These are phyloP conservation scores for Arthrobotrys iridis DNA, from an alignment of 2,329 filamentous ascomycete genomes.

Conservation along the genomic window DNA sequence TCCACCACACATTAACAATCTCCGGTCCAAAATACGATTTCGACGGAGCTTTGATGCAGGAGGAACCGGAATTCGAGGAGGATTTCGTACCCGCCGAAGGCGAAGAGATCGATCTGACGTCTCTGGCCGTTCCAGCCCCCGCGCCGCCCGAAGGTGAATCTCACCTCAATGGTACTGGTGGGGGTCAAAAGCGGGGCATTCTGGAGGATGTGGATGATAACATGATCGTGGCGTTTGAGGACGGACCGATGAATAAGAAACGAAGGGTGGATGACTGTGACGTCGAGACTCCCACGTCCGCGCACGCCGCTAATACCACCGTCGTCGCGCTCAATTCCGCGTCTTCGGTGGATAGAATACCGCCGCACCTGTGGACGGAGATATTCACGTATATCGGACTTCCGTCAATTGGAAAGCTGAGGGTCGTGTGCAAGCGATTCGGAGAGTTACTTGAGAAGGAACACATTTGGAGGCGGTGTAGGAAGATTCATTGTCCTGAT, in stretches of 20 bases:
- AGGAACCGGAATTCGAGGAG: constrained; percentile 52
- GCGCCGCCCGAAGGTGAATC: constrained; percentile 22
- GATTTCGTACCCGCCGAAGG: constrained; percentile 51
- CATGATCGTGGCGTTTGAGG: constrained; percentile 7
- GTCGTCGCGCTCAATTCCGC: not conserved
- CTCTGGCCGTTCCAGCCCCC: constrained; percentile 36
- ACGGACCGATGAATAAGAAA: constrained; percentile 24
- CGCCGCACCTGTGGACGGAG: constrained; percentile 36
- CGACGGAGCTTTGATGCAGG: constrained; percentile 43
- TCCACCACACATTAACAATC: not conserved
- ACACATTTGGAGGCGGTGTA: constrained; percentile 56
- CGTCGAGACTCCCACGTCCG: not conserved
- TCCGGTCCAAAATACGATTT: constrained; percentile 22
- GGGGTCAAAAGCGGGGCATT: constrained; percentile 15
- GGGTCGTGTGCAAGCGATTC: constrained; percentile 53
- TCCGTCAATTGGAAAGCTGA: constrained; percentile 36
- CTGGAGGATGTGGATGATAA: constrained; percentile 29
- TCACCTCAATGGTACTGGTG: not conserved
- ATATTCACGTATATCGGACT: constrained; percentile 50
- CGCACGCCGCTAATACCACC: not conserved
- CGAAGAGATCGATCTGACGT: constrained; percentile 49
- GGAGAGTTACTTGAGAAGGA: constrained; percentile 54
- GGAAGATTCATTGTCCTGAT: constrained; percentile 65
- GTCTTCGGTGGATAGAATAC: constrained; percentile 11
- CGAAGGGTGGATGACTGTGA: constrained; percentile 19